Base-by-base conservation (phyloP, 208 protist species). In the Crithidia brevicula region DNA sequence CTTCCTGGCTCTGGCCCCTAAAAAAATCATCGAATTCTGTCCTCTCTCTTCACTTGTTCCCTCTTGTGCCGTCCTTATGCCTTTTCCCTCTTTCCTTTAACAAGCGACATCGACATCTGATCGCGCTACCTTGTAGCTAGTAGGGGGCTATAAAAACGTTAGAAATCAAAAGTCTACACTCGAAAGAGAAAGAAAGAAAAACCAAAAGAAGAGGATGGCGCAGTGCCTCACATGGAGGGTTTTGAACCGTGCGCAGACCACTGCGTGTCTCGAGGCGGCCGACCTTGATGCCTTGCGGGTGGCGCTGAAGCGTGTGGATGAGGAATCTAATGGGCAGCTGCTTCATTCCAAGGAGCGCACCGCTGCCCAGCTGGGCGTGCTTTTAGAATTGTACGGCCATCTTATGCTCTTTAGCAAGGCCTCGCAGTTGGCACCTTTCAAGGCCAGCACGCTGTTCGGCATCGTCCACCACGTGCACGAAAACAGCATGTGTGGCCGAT, bases 301-400 rank as follows among this genome's bases (percentile, higher is more conserved):
- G 0, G 59, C 87, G 25, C 61, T 95, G 42, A 72, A 66, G 31
- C 25, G 9, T 13, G 63, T 83, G 18, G 84, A 95, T 31, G 47
- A 50, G 0, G 59, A 59, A 4, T 33, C 8, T 5, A 36, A 60
- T n/a, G 88, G 85, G 9, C 40, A 50, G 40, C 53, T 93, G 27
- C 49, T 89, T 5, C 30, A 59, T 25, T 71, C 62, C 0, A 0
- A 30, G 13, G 62, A 80, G n/a, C 67, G 60, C 10, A 75, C 47
- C 5, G 60, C 56, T 3, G 53, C 58, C 1, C 87, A 95, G 59
- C 27, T 84, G 0, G 62, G 79, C 51, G 88, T 94, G 51, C 51
- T 97, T 9, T 57, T 94, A 2, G 92, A 97, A 28, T 72, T 97
- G 22, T 86, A 92, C 63, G 80, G 82, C 0, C 92, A 97, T 54